Base-by-base conservation (phyloP, 345 rosid species). In the Ceriops zippeliana region DNA sequence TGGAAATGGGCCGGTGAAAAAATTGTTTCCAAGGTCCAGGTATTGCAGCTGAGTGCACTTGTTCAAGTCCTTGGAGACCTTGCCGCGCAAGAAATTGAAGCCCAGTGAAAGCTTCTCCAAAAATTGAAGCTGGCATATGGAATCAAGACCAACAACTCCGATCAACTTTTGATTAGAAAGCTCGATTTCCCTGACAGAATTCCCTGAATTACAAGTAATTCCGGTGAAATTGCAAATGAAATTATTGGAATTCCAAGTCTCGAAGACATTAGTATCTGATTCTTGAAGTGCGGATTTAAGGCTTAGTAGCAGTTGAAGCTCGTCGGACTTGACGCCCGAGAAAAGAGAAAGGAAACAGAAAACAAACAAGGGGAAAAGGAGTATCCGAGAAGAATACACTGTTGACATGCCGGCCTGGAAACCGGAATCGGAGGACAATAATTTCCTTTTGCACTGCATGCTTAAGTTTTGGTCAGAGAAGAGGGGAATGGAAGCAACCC, bases 1-100 rank as follows among this genome's bases (percentile, higher is more conserved):
- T 0, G 96, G 98, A 72, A 93, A 80, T 9, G 75, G 2, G 21
- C 96, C 96, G 0, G 80, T 52, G 71, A 93, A 91, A 19, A 66
- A 7, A 67, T 89, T 89, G 89, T 87, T 88, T 1, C 95, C 96
- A 4, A 93, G 84, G 73, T 93, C 90, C 63, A 93, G 68, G 71
- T 91, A 89, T 37, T 52, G 81, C 20, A 93, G 73, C 31, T 73
- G 85, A 13, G 72, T 69, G 63, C 98, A 93, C 24, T 65, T 81
- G 34, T 68, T 82, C 77, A 91, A 62, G 56, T 80, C 87, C 1
- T 22, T 11, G 0, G 79, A 51, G 27, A 87, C 58, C 31, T 13
- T 27, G 7, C 98, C 97, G 0, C 73, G 61, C 1, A 93, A 60
- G 1, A 74, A 78, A 75, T 93, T 93, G 75, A 61, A 71, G 5